Conservation (phyloP, 2,329 filamentous ascomycete species). For the Colletotrichum sansevieriae region DNA sequence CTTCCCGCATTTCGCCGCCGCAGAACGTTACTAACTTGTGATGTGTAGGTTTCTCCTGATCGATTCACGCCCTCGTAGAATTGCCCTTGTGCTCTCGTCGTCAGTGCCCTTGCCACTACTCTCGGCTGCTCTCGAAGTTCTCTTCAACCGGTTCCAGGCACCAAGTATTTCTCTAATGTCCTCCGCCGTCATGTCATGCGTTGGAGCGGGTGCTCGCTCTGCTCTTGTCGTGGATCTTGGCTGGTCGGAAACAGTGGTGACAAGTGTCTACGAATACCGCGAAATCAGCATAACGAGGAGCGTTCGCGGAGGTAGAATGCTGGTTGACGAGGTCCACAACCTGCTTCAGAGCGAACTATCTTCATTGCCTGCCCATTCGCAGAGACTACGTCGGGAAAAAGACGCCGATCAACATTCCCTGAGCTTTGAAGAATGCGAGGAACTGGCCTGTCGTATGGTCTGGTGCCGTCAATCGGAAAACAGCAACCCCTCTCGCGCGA, state of each 20-base stretch:
- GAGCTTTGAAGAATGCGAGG: constrained; percentile 85
- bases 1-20: background rate
- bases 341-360: constrained; percentile 65
- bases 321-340: constrained; percentile 78
- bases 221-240: constrained; percentile 90
- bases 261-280: constrained; percentile 90
- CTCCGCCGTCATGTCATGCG: constrained; percentile 77
- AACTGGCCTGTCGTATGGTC: constrained; percentile 78
- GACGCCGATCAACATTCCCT: constrained; percentile 54
- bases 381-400: constrained; percentile 35
- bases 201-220: constrained; percentile 87
- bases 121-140: constrained; percentile 78
- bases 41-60: constrained; percentile 70
- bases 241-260: constrained; percentile 90
- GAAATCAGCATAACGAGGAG: constrained; percentile 80
- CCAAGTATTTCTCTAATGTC: constrained; percentile 87
- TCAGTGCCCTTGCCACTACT: constrained; percentile 82
- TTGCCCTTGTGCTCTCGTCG: constrained; percentile 83
- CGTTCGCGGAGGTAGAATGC: constrained; percentile 78
- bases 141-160: constrained; percentile 85
- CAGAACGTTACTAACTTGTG: constrained; percentile 29
- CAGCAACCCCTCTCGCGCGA: background rate
- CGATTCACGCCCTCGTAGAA: constrained; percentile 80
- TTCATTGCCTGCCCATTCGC: constrained; percentile 5
- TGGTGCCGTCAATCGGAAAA: constrained; percentile 72